Conservation (phyloP, 495 filamentous ascomycete genomes). For the Penicillium desertorum region DNA sequence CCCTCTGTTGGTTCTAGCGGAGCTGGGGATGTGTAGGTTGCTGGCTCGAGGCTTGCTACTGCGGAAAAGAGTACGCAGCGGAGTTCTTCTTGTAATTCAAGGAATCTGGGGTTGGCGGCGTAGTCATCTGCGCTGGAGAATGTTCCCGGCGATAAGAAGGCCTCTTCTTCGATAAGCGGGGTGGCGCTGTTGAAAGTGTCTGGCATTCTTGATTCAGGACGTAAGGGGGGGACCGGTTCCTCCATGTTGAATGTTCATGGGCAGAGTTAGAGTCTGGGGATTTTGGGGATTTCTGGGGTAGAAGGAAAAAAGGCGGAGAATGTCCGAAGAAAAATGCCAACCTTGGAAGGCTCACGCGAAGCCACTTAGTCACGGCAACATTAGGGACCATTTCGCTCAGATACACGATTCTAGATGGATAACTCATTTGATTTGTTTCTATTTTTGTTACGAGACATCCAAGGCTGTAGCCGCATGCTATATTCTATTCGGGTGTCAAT, state of each 20-base stretch:
- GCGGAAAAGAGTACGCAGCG: slow-evolving; percentile 30
- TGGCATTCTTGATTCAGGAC: slow-evolving; percentile 14
- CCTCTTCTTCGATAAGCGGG: slow-evolving; percentile 28
- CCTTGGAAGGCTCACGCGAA: neutral
- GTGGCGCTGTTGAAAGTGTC: slow-evolving; percentile 22
- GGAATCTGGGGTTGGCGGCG: slow-evolving; percentile 31
- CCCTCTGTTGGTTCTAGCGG: slow-evolving; percentile 21
- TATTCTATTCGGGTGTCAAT: neutral
- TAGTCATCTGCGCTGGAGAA: slow-evolving; percentile 34
- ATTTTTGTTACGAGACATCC: neutral
- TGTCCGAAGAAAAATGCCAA: neutral
- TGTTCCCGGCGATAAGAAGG: slow-evolving; percentile 30
- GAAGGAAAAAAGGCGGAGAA: slow-evolving; percentile 17
- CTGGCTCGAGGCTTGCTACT: slow-evolving; percentile 29
- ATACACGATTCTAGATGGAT: neutral
- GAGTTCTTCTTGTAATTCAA: slow-evolving; percentile 32
- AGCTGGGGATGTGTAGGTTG: slow-evolving; percentile 21
- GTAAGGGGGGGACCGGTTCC: slow-evolving; percentile 18
- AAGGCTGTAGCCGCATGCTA: neutral
- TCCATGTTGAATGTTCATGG: slow-evolving; percentile 14
- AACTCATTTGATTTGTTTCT: neutral
- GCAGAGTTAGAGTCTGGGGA: slow-evolving; percentile 5
- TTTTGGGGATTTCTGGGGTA: slow-evolving; percentile 16
- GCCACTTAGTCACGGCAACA: slow-evolving; percentile 22
- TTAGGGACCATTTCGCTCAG: neutral